A percentile compares a stretch with the other conserved stretches of the same genome.
phyloP scores from a whole-genome alignment of 345 rosid genomes.

The Brassica incana region DNA sequence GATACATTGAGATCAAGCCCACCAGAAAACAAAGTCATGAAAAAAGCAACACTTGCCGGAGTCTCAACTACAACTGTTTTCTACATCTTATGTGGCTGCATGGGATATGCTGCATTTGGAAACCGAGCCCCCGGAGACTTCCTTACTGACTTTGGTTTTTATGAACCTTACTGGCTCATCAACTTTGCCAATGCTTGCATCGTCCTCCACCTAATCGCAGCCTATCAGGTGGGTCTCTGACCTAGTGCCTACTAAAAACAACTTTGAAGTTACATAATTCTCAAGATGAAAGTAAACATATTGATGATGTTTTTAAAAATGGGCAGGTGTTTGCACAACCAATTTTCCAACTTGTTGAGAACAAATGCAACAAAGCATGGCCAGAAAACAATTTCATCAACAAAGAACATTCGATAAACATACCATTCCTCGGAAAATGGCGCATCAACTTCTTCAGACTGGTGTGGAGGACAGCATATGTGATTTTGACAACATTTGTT shows the following conservation, averaged over 20 bases:
- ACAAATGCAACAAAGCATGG: constrained; percentile 46
- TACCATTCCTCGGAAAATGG: constrained; percentile 52
- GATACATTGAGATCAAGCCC: constrained; percentile 67
- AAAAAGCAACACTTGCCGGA: constrained; percentile 55
- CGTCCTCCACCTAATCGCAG: constrained; percentile 75
- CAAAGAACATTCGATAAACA: constrained; percentile 38
- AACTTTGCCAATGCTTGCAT: constrained; percentile 86
- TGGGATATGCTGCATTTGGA: constrained; percentile 90
- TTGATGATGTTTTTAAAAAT: not conserved
- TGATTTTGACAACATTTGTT: constrained; percentile 54
- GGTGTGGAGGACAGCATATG: constrained; percentile 78
- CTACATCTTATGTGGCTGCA: constrained; percentile 68
- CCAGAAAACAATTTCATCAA: constrained; percentile 64
- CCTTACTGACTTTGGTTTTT: constrained; percentile 88
- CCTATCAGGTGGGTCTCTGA: constrained; percentile 59
- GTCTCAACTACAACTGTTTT: constrained; percentile 63
- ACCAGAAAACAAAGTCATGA: constrained; percentile 70
- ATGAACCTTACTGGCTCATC: constrained; percentile 80
- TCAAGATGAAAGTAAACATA: not conserved
- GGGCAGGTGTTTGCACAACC: constrained; percentile 79
- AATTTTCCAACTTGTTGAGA: constrained; percentile 58
- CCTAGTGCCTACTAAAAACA: not conserved
- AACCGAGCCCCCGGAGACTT: constrained; percentile 82
- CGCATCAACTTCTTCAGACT: constrained; percentile 60
- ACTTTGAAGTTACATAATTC: not conserved